Base-by-base conservation (phyloP, 225 moss, liverwort and hornwort species). In the Anthoceros angustus region DNA sequence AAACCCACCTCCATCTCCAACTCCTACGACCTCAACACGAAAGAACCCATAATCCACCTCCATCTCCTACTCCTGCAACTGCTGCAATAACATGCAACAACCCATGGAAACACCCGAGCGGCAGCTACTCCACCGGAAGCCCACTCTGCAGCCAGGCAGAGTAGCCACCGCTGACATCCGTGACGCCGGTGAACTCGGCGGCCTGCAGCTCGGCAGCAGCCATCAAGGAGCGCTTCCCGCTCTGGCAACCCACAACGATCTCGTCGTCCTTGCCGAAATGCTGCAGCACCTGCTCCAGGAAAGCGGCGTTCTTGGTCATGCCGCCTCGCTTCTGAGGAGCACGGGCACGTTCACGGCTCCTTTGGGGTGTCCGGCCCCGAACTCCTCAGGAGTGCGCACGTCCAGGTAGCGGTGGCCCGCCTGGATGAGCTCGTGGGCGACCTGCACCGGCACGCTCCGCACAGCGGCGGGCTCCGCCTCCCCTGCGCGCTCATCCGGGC, bases 391-490 rank as follows among this genome's bases (percentile, higher is more conserved):
- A 64, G 92, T 92, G 77, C 95, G 80, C 70, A 98, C 95, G 72
- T 98, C 95, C 70, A 98, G 82, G 71, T 80, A 92, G 71, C 72
- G 89, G 75, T 98, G 92, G 41, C 95, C 95, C 40, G 92, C 95
- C 78, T 98, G 88, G 40, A 91, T 75, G 21, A 98, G 86, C 74
- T 98, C 95, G 72, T 88, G 91, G 8, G 95, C 95, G 74, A 91
- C 95, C 76, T 98, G 95, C 74, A 87, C 91, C n/a, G 95, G 87
- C 63, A 98, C 95, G 67, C 88, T 98, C 74, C 91, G 70, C 20
- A 98, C 70, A 18, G 84, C 73, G 0, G 74, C 69, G 67, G 75
- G 70, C 48, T 86, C 86, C 16, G 76, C 76, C 42, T 70, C 78
- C 55, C 55, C n/a, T 18, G 23, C n/a, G 55, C 55, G 7, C 23